Conservation (phyloP, 2,329 filamentous ascomycete species). For the Fusarium scirpi region DNA sequence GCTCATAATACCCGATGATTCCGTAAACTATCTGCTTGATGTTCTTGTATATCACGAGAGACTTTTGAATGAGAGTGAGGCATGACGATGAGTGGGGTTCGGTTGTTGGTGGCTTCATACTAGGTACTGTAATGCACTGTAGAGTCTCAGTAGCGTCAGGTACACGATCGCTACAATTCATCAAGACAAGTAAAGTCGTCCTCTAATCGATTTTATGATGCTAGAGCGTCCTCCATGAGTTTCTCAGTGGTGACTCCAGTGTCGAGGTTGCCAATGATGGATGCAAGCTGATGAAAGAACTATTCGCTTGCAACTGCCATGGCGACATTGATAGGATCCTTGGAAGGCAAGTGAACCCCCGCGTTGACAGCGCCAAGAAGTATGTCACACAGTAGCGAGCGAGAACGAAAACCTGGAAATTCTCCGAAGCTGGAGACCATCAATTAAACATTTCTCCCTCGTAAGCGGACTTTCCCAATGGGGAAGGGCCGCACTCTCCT, state of each 20-base stretch:
- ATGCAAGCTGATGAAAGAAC: neutral
- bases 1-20: neutral
- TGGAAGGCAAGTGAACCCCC: neutral
- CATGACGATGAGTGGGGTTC: neutral
- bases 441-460: neutral
- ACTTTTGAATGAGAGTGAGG: neutral
- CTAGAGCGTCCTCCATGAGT: neutral
- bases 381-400: constrained; percentile 4
- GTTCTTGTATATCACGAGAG: neutral
- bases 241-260: too few relatives aligned
- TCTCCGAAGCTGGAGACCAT: constrained; percentile 17
- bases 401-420: neutral
- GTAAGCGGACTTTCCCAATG: constrained; percentile 48
- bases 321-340: neutral
- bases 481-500: constrained; percentile 45
- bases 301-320: neutral
- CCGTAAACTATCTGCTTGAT: neutral
- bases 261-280: neutral
- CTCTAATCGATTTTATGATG: neutral
- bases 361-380: neutral
- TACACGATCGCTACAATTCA: neutral
- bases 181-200: neutral
- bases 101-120: neutral
- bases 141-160: neutral
- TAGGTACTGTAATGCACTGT: neutral